Base-by-base conservation (phyloP, 2,329 filamentous ascomycete species). In the Botrytis medusae region DNA sequence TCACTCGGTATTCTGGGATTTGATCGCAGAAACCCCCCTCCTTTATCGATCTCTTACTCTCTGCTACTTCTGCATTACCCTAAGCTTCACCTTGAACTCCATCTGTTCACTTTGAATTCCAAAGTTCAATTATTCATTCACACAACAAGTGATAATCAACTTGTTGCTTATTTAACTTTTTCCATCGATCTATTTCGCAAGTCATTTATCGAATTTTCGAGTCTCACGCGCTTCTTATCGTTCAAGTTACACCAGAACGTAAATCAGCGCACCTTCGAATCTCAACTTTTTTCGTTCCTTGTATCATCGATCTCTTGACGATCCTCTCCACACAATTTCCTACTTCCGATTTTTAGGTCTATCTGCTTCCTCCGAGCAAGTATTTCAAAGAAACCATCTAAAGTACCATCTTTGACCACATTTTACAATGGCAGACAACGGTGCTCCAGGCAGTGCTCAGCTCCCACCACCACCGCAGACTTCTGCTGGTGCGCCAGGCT, bases 401-500 rank as follows among this genome's bases (percentile, higher is more conserved):
- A 71, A 74, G 76, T 76, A 78, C 77, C 74, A 73, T 75, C 72
- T 75, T 74, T 64, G 72, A 48, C 25, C 72, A 44, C 57, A 72
- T 71, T 74, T 79, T 83, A 84, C 84, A 82, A 97, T 97, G 94
- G 90, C 93, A 84, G 93, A 97, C 81, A 89, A 88, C 84, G 87
- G 89, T 81, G 85, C 90, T 78, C 83, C 90, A 76, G 85, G 87
- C 79, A 83, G 88, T 78, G 85, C 89, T 75, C 89, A 92, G 83
- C 89, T 94, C 78, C 91, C 92, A 70, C 89, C 89, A 75, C 90
- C 91, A 76, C 88, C 91, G 72, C 90, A 92, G 82, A 84, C 88
- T 75, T 88, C 91, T 79, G 86, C 89, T 78, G 91, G 90, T 80
- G 91, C 91, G 77, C 91, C 93, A 78, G 93, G 92, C 81, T 95